phyloP scores from a whole-genome alignment of 768 basidiomycete genomes.

The Clitopilus hobsonii region DNA sequence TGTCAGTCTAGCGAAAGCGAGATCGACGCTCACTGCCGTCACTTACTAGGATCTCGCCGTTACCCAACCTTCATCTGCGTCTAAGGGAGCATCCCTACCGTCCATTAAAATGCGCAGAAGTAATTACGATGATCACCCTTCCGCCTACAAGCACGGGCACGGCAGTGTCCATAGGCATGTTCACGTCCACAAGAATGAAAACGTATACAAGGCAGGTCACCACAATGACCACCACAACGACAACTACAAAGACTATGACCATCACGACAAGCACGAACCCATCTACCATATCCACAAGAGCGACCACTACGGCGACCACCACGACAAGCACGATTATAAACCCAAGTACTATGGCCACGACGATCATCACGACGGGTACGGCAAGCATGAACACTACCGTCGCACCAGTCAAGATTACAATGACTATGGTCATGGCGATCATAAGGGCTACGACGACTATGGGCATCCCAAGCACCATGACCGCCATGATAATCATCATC shows the following conservation, averaged over 20 bases:
- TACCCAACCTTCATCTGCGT: not conserved
- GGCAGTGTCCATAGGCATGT: not conserved
- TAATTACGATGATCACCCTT: not conserved
- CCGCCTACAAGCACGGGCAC: not conserved
- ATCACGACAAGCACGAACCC: not conserved
- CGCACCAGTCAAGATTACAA: not conserved
- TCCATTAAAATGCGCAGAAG: not conserved
- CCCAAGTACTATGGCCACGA: not conserved
- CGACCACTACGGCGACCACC: not conserved
- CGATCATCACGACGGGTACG: not conserved
- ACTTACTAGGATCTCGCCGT: not conserved
- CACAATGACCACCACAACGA: not conserved
- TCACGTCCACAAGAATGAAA: not conserved
- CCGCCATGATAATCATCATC: not conserved
- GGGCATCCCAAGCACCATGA: not conserved
- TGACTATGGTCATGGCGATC: not conserved
- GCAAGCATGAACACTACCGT: not conserved
- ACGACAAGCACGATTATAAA: not conserved
- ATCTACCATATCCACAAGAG: not conserved
- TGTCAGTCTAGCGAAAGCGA: too few relatives aligned
- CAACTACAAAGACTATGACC: not conserved
- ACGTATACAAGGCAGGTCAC: constrained; percentile 1
- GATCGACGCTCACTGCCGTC: too few relatives aligned
- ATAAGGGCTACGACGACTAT: not conserved
- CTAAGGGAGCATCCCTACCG: not conserved